Percentiles rank a stretch among this genome's conserved stretches.
Evolutionary conservation across 257 asterid genomes (phyloP).

Genomic region (Gentiana straminea): DNA sequence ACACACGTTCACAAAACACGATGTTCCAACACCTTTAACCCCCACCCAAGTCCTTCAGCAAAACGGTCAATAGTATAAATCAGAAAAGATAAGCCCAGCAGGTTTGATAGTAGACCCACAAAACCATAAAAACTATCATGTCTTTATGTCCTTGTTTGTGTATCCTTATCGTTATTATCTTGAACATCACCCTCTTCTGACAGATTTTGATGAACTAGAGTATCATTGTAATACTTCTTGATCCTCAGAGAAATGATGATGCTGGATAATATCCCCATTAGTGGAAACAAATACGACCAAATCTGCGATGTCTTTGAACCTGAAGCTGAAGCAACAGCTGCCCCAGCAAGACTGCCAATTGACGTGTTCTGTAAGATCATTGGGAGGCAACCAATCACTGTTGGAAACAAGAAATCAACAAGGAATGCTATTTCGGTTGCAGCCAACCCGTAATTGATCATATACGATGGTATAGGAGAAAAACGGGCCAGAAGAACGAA

Average conservation of each 20-base stretch:
- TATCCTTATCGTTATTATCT: slow-evolving; percentile 3
- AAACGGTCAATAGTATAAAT: too few relatives aligned
- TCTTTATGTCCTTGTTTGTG: too few relatives aligned
- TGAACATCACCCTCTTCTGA: slow-evolving; percentile 13
- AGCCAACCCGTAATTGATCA: slow-evolving; percentile 87
- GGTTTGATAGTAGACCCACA: too few relatives aligned
- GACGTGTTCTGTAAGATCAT: slow-evolving; percentile 97
- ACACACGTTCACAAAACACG: too few relatives aligned
- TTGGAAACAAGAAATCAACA: slow-evolving; percentile 79
- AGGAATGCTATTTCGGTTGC: slow-evolving; percentile 66
- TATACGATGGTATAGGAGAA: slow-evolving; percentile 90
- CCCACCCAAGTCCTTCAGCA: too few relatives aligned
- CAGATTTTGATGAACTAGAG: slow-evolving; percentile 12
- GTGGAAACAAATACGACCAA: slow-evolving; percentile 69
- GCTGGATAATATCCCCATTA: slow-evolving; percentile 77
- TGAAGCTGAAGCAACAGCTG: slow-evolving; percentile 76
- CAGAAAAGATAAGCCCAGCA: too few relatives aligned
- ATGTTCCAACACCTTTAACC: too few relatives aligned
- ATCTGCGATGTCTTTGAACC: slow-evolving; percentile 41
- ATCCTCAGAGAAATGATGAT: slow-evolving; percentile 75
- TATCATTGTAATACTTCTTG: slow-evolving; percentile 60
- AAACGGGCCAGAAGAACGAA: slow-evolving; percentile 93
- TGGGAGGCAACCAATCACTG: slow-evolving; percentile 83
- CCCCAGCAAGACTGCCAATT: slow-evolving; percentile 91
- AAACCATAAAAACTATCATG: too few relatives aligned